These are phyloP conservation scores for Candida mesenterica DNA, from an alignment of 1,139 yeast genomes.

Conservation along the genomic window DNA sequence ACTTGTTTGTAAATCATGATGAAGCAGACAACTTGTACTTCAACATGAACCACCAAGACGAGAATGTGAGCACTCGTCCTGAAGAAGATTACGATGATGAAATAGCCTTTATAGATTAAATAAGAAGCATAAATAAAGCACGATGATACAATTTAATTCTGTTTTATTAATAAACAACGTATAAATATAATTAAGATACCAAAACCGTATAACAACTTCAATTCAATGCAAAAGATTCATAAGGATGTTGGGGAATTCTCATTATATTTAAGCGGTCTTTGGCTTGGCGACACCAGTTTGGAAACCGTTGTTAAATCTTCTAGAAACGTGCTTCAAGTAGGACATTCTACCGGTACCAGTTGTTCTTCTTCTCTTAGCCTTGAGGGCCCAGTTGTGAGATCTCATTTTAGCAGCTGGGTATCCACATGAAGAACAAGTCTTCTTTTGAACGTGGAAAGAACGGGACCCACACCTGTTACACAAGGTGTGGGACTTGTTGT, in stretches of 20 bases:
- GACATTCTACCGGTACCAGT: slow-evolving; percentile 99
- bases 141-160: slow-evolving; percentile 11
- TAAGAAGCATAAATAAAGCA: too few relatives aligned
- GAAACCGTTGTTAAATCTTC: slow-evolving; percentile 99
- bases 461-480: slow-evolving; percentile 99
- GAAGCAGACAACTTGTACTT: slow-evolving; percentile 76
- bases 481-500: slow-evolving; percentile 99
- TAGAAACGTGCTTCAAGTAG: slow-evolving; percentile 93
- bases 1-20: slow-evolving; percentile 66
- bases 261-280: slow-evolving; percentile 35
- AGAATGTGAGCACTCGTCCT: slow-evolving; percentile 4
- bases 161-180: slow-evolving; percentile 9
- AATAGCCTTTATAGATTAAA: too few relatives aligned
- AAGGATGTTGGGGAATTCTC: slow-evolving; percentile 1
- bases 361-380: slow-evolving; percentile 99
- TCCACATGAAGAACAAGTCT: slow-evolving; percentile 98
- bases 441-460: slow-evolving; percentile 99
- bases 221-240: slow-evolving; percentile 1
- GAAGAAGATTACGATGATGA: neutral
- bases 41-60: slow-evolving; percentile 53
- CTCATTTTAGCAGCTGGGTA: slow-evolving; percentile 99
- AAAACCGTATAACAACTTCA: slow-evolving; percentile 2
- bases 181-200: slow-evolving; percentile 6
- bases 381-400: slow-evolving; percentile 98
- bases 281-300: slow-evolving; percentile 81